Base-by-base conservation (phyloP, 352 stramenopile species). In the Phytophthora palmivora region DNA sequence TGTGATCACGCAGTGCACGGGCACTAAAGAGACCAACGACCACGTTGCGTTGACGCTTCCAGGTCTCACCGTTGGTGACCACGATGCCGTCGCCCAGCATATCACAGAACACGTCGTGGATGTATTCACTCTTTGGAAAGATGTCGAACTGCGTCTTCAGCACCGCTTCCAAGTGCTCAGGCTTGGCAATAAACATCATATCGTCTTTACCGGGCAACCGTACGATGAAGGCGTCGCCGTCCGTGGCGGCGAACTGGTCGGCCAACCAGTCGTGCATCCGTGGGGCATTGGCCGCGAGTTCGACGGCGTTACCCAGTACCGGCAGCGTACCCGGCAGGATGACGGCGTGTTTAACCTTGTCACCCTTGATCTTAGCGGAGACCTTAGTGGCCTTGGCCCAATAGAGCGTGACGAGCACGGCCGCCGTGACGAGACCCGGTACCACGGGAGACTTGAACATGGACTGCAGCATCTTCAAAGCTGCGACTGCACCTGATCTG, bases 141-240 rank as follows among this genome's bases (percentile, higher is more conserved):
- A 46, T 41, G 19, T 83, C 67, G 45, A 83, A 79, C 39, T 84
- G 78, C 16, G 73, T 84, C 56, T 80, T 84, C 21, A 82, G 63
- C 42, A 85, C 68, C 12, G 82, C 67, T 41, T 88, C 76, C n/a
- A 84, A 64, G 28, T 78, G 69, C 57, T 85, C 67, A 0, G 76
- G 76, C 36, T 80, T 82, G 33, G 61, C 63, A 22, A 84, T 71
- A 38, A 72, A 67, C 60, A 84, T 69, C 53, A 73, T 71, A 45
- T 74, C 61, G 36, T 76, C 71, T 15, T 72, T 74, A 5, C 76
- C 76, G 22, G 79, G 70, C 16, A 79, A 61, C 32, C 70, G 70
- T 2, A 81, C 50, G 21, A 70, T 52, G 42, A 79, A 74, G 3
- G 75, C 58, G 6, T 70, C 53, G 11, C 74, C 73, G 18, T 73